A percentile compares a stretch with the other conserved stretches of the same genome.
Evolutionary conservation across 176 grass and related monocot genomes (phyloP).

Genomic region (Juncus inflexus): DNA sequence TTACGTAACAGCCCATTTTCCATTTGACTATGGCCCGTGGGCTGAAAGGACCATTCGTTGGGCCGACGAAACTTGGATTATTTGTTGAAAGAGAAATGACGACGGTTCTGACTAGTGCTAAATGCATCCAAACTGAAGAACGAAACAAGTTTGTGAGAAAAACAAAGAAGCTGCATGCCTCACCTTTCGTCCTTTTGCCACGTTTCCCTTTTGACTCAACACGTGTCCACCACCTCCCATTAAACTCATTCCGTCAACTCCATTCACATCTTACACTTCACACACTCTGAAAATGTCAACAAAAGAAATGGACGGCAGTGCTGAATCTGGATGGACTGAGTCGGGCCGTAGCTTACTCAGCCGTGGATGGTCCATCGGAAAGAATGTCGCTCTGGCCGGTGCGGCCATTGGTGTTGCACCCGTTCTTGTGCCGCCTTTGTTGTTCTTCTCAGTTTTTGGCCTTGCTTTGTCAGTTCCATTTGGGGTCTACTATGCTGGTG

Average conservation of each 20-base stretch:
- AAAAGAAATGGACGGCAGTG: background rate
- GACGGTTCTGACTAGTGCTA: too few relatives aligned
- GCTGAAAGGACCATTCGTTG: too few relatives aligned
- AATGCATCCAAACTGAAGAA: too few relatives aligned
- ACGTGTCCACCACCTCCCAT: conserved; percentile 5
- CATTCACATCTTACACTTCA: background rate
- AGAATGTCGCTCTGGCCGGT: conserved; percentile 27
- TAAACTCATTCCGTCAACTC: background rate
- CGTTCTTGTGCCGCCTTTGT: conserved; percentile 16
- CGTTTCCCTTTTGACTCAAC: background rate
- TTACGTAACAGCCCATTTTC: too few relatives aligned
- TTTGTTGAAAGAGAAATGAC: too few relatives aligned
- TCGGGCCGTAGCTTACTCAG: background rate
- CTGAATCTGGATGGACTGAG: background rate
- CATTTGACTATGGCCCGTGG: too few relatives aligned
- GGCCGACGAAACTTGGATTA: too few relatives aligned
- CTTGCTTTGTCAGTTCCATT: conserved; percentile 18
- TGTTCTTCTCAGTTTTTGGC: conserved; percentile 25
- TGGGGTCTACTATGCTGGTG: conserved; percentile 11
- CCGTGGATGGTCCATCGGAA: conserved; percentile 15
- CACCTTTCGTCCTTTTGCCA: background rate
- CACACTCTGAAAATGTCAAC: conserved; percentile 1
- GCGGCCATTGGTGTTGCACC: conserved; percentile 18
- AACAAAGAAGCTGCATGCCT: background rate
- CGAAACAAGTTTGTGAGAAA: too few relatives aligned